A percentile compares a stretch with the other conserved stretches of the same genome.
phyloP scores from a whole-genome alignment of 345 rosid genomes.

The Acer saccharum region DNA sequence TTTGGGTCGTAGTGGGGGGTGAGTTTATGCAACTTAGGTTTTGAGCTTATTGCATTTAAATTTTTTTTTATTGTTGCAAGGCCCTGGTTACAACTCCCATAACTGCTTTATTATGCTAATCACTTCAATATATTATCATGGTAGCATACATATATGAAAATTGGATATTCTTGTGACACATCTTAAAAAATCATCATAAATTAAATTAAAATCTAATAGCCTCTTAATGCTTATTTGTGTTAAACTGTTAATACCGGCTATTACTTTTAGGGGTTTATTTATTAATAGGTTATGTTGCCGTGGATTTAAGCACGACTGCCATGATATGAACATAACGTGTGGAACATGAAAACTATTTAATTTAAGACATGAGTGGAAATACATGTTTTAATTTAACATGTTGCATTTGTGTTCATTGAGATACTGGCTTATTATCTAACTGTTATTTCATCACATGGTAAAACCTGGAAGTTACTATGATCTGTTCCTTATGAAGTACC shows the following conservation, averaged over 20 bases:
- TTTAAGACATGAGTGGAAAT: neutral
- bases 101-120: neutral
- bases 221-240: slow-evolving; percentile 1
- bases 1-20: slow-evolving; percentile 61
- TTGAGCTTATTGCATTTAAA: neutral
- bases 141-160: neutral
- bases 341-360: neutral
- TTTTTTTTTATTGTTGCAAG: neutral
- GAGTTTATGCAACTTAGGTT: neutral
- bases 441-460: neutral
- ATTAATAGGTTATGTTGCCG: neutral
- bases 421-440: neutral
- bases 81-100: neutral
- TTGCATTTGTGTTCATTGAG: neutral
- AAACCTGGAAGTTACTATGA: slow-evolving; percentile 43
- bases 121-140: neutral
- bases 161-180: neutral
- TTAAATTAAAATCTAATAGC: neutral
- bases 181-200: neutral
- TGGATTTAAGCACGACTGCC: neutral
- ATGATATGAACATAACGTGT: neutral
- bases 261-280: slow-evolving; percentile 2
- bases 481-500: slow-evolving; percentile 40
- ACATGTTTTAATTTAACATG: neutral
- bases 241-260: neutral